Base-by-base conservation (phyloP, 169 alveolate genomes). In the Fabrea salina region DNA sequence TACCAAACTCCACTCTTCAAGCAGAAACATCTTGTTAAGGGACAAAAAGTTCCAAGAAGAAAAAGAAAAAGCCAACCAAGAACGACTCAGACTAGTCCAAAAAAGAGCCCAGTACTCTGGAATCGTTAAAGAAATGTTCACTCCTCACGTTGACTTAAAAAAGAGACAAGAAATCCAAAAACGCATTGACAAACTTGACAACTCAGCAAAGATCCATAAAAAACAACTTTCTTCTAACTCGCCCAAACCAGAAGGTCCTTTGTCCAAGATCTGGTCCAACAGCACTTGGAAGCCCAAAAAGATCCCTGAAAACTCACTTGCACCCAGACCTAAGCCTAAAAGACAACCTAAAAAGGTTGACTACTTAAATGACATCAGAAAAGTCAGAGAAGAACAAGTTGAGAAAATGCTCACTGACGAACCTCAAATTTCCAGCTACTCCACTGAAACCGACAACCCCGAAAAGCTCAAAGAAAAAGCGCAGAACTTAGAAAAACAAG, bases 401-500 rank as follows among this genome's bases (percentile, higher is more conserved):
- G 19, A 27, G 4, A 64, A 64, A 16, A 39, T 19, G 19, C 54
- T 51, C 16, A 19, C 27, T 16, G 27, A 25, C 1, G 30, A 35
- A 19, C 16, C 16, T 19, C 27, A 3, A 6, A 64, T 22, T 27
- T 37, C 71, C 0, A 56, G 41, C 6, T 37, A 64, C 37, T 64
- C 41, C 5, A 33, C 27, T 39, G 41, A 39, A 13, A 56, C 19
- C 8, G 33, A 39, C 13, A 33, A 64, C 30, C 32, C 5, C n/a
- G 75, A 64, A 22, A 64, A 27, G n/a, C 16, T 64, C 19, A 32
- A 40, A 33, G 37, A 33, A 64, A 64, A 64, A 64, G 75, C 75
- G 16, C 37, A 64, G 54, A 64, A 40, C 35, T 16, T 64, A 40
- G 75, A 64, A 22, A 19, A 37, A 37, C 27, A 64, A 64, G 75